Conservation (phyloP, 257 asterid species). For the Solanum paucissectum region DNA sequence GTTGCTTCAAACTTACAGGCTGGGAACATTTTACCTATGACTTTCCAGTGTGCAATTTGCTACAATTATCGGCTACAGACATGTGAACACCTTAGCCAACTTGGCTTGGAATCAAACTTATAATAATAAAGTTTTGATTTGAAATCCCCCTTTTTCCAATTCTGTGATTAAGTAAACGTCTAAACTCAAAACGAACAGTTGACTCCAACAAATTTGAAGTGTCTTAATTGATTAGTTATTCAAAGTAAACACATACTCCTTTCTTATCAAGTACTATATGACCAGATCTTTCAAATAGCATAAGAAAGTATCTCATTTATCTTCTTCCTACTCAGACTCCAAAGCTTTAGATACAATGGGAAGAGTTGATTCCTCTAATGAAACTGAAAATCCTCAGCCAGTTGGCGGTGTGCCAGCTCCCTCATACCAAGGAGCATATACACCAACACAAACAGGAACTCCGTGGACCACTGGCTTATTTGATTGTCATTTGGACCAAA, state of each 20-base stretch:
- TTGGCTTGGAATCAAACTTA: not conserved
- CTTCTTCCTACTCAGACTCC: not conserved
- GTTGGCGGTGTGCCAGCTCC: not conserved
- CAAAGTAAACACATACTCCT: not conserved
- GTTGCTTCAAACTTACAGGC: not conserved
- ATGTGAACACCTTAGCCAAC: not conserved
- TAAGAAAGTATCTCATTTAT: not conserved
- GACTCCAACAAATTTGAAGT: not conserved
- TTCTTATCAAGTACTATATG: not conserved
- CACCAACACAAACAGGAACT: not conserved
- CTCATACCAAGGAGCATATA: not conserved
- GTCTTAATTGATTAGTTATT: not conserved
- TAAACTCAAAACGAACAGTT: not conserved
- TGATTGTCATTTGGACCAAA: slow-evolving; percentile 20
- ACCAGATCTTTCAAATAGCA: not conserved
- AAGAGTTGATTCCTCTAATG: not conserved
- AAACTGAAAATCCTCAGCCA: not conserved
- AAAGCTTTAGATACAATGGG: slow-evolving; percentile 5
- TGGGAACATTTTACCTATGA: not conserved
- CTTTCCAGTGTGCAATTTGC: not conserved
- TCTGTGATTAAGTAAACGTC: not conserved
- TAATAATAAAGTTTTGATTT: not conserved
- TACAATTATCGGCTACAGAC: not conserved
- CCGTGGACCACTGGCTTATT: slow-evolving; percentile 24
- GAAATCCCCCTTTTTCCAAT: not conserved